Percentiles rank a stretch among this genome's conserved stretches.
phyloP scores from a whole-genome alignment of 352 stramenopile species.

The Pythium aquatile region DNA sequence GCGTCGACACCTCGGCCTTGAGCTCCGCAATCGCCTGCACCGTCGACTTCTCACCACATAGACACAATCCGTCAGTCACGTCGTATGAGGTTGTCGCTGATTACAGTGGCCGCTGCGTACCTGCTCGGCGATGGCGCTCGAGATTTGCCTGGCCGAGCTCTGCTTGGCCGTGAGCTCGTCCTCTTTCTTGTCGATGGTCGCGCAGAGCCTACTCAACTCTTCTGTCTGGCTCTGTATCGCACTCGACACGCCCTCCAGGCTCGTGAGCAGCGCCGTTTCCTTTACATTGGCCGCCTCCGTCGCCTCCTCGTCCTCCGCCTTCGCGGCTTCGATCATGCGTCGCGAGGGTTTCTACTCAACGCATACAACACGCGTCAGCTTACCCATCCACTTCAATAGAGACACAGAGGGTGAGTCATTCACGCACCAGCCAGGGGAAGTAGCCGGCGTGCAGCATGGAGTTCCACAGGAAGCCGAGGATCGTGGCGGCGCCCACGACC shows the following conservation, averaged over 20 bases:
- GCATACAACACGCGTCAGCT: not conserved
- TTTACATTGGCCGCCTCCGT: slow-evolving; percentile 34
- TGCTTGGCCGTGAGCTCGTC: slow-evolving; percentile 46
- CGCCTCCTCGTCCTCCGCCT: slow-evolving; percentile 46
- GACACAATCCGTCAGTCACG: slow-evolving; percentile 7
- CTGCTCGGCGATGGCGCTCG: slow-evolving; percentile 48
- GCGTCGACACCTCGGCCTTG: slow-evolving; percentile 62
- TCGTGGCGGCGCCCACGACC: slow-evolving; percentile 62
- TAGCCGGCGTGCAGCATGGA: slow-evolving; percentile 69
- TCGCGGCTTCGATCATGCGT: slow-evolving; percentile 22
- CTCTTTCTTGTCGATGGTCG: slow-evolving; percentile 58
- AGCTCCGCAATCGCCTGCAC: slow-evolving; percentile 65
- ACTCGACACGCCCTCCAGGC: slow-evolving; percentile 45
- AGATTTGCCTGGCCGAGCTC: slow-evolving; percentile 43
- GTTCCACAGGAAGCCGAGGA: slow-evolving; percentile 75
- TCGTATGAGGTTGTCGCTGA: not conserved
- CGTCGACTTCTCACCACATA: slow-evolving; percentile 26
- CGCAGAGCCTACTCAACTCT: slow-evolving; percentile 54
- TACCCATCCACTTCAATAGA: too few relatives aligned
- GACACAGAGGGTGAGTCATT: not conserved
- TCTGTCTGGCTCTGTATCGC: slow-evolving; percentile 67
- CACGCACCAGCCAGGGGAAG: slow-evolving; percentile 61
- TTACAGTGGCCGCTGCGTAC: slow-evolving; percentile 12
- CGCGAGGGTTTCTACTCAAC: slow-evolving; percentile 13
- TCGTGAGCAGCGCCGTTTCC: slow-evolving; percentile 44